A percentile compares a stretch with the other conserved stretches of the same genome.
Evolutionary conservation across 2,329 filamentous ascomycete genomes (phyloP).

Genomic region (Fusarium continuum): DNA sequence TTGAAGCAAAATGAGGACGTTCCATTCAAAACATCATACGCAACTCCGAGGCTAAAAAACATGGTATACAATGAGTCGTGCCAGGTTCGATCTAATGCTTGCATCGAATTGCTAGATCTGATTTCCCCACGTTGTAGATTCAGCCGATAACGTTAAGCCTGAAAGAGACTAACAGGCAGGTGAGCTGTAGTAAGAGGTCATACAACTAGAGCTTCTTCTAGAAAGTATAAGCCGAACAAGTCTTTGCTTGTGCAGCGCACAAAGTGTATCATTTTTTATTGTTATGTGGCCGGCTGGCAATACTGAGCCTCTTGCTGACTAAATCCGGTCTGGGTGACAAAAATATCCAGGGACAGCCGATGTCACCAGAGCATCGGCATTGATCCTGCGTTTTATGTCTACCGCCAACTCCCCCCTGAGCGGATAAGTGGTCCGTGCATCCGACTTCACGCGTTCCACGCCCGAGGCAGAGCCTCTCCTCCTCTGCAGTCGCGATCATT

Average conservation of each 20-base stretch:
- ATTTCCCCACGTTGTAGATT: conserved; percentile 22
- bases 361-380: too few species aligned
- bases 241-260: accelerated
- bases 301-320: too few species aligned
- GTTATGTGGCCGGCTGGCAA: too few species aligned
- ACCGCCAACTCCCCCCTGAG: too few species aligned
- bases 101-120: conserved; percentile 24
- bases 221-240: conserved; percentile 2
- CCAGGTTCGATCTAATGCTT: conserved; percentile 16
- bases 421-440: conserved; percentile 42
- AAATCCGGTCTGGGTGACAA: too few species aligned
- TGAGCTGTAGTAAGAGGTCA: conserved; percentile 8
- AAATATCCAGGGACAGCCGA: too few species aligned
- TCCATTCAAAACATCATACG: not conserved
- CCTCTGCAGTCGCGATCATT: conserved; percentile 40
- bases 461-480: conserved; percentile 8
- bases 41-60: not conserved
- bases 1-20: not conserved
- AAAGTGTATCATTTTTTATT: not conserved
- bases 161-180: conserved; percentile 12
- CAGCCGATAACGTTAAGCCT: conserved; percentile 13
- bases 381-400: too few species aligned
- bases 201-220: not conserved
- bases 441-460: conserved; percentile 54
- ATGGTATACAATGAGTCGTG: conserved; percentile 11